Base-by-base conservation (phyloP, 345 rosid genomes). In the Anacardium occidentale region DNA sequence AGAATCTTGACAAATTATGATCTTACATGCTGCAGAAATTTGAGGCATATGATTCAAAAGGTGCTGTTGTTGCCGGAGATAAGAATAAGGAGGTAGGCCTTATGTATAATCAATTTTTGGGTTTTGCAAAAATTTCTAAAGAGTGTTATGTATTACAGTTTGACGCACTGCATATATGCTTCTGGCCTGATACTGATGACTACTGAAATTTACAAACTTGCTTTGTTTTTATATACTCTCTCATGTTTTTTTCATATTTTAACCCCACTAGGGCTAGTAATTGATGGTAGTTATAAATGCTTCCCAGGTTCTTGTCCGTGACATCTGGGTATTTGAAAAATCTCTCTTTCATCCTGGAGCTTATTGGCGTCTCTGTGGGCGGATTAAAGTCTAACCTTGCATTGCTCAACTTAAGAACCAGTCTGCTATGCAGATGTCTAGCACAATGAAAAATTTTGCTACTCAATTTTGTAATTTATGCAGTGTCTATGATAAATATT, bases 241-340 rank as follows among this genome's bases (percentile, higher is more conserved):
- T 7, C 9, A 14, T n/a, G n/a, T n/a, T 37, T 18, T n/a, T 6
- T 6, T 2, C 65, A 29, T 69, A n/a, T 69, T 18, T 42, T 22
- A 21, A 2, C 25, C 32, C 32, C 29, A 3, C 18, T 51, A 13
- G 37, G 4, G 44, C 76, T 29, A 72, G 42, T 56, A 42, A 20
- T 68, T 83, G 70, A 17, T 71, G 68, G 70, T 12, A 69, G 64
- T 12, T 47, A 67, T 12, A 21, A 40, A 22, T 56, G 54, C 50
- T 66, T 73, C 52, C 34, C 82, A 94, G 98, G 83, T 92, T 52
- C 97, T 94, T 66, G 97, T 94, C 53, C 92, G 90, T 25, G 92
- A 91, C 58, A 90, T 94, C 32, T 94, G 97, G 98, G 98, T 94
- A 45, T 92, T 94, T 21, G 97, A 92, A 90, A 92, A 94, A 79